These are phyloP conservation scores for Salmacisia buchloeana DNA, from an alignment of 1,284 basidiomycete genomes.

Conservation along the genomic window DNA sequence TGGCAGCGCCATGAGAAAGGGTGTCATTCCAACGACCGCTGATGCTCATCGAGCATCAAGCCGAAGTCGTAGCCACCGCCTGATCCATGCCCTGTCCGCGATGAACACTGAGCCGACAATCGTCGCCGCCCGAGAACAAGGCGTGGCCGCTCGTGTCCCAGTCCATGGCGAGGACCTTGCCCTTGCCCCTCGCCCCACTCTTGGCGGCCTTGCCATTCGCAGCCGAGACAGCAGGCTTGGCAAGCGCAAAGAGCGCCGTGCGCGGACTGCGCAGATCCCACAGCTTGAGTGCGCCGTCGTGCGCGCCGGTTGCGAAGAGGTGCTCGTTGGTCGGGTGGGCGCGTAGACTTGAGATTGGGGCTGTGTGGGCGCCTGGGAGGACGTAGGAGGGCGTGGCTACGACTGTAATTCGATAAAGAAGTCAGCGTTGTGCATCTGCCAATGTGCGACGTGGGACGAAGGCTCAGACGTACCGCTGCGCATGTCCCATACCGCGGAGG, in stretches of 20 bases:
- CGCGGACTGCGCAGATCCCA: conserved; percentile 41
- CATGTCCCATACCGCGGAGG: conserved; percentile 41
- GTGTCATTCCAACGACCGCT: background rate
- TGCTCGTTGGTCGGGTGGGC: conserved; percentile 30
- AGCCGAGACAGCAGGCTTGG: conserved; percentile 5
- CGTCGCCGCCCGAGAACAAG: conserved; percentile 44
- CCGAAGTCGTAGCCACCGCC: background rate
- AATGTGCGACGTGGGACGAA: background rate
- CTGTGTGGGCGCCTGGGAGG: conserved; percentile 31
- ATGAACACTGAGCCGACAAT: conserved; percentile 30
- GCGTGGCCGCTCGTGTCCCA: conserved; percentile 39
- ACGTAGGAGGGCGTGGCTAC: background rate
- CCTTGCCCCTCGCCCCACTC: too few species aligned
- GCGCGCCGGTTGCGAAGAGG: conserved; percentile 30
- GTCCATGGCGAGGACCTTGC: conserved; percentile 28
- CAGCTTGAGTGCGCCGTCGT: conserved; percentile 34
- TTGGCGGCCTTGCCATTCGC: background rate
- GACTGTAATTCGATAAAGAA: too few species aligned
- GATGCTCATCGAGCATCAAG: background rate
- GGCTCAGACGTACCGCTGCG: conserved; percentile 17
- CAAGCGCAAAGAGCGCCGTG: conserved; percentile 42
- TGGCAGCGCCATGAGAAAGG: background rate
- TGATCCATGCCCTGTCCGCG: conserved; percentile 25
- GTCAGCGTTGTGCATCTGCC: too few species aligned
- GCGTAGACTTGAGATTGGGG: conserved; percentile 25